A percentile compares a stretch with the other conserved stretches of the same genome.
phyloP scores from a whole-genome alignment of 306 rosid species.

The Malus fusca region DNA sequence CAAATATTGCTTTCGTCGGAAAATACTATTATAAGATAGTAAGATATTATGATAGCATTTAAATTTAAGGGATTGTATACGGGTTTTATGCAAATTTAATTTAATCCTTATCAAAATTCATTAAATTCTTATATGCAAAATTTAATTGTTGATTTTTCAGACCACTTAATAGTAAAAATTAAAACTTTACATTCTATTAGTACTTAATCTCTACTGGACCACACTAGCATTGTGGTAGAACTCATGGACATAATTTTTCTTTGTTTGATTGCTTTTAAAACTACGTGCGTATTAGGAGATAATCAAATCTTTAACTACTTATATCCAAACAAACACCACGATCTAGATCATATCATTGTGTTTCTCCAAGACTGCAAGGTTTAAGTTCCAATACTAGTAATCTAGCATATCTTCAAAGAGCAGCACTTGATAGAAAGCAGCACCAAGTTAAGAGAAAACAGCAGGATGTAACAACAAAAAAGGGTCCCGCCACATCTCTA shows the following conservation, averaged over 20 bases:
- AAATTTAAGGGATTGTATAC: too few species aligned
- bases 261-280: neutral
- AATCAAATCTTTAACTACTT: neutral
- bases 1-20: too few species aligned
- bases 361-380: neutral
- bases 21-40: too few species aligned
- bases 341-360: neutral
- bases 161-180: neutral
- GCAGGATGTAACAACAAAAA: too few species aligned
- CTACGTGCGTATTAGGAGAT: neutral
- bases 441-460: too few species aligned
- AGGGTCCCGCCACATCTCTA: too few species aligned
- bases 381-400: neutral
- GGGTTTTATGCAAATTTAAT: neutral
- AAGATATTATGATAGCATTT: too few species aligned
- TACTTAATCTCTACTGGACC: neutral
- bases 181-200: neutral
- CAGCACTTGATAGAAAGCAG: neutral
- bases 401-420: neutral
- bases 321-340: neutral
- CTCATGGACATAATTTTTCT: neutral
- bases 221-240: neutral
- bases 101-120: too few species aligned
- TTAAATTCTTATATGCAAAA: neutral
- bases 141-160: too few species aligned